Base-by-base conservation (phyloP, 805 yeast species). In the Candida lessepsii region DNA sequence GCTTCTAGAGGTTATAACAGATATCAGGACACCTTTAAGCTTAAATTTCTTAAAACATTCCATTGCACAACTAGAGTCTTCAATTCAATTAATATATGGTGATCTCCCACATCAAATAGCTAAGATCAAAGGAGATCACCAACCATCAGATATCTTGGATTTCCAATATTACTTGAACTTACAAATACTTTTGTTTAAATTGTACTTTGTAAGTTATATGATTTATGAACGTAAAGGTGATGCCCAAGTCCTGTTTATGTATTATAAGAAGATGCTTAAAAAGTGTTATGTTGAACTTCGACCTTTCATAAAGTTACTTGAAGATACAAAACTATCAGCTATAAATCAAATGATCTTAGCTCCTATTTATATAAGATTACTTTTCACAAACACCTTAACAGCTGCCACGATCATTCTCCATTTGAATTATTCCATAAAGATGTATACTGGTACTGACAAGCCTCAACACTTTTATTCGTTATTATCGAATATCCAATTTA, bases 141-240 rank as follows among this genome's bases (percentile, higher is more conserved):
- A 32, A 16, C 41, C 37, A 3, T 7, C 6, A 15, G 33, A 28
- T 14, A 15, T 39, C 8, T 15, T 29, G 2, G 19, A 33, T 13
- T 9, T 39, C 2, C 18, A 39, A 16, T 28, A 14, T 11, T 36
- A 33, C 13, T 14, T 39, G 9, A n/a, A 29, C 19, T 19, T 33
- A 8, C 29, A 39, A 17, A 3, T 39, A n/a, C 20, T 34, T 8
- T 7, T 42, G 5, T 11, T 43, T 5, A 43, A 44, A 23, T 6
- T 44, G 11, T 40, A 41, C 24, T 41, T 38, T 16, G 20, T 33
- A 15, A 19, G 29, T 7, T 41, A 46, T 24, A 21, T 41, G 21
- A 34, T 35, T 10, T 70, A 59, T 40, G 73, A 72, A 31, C 30
- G 25, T 11, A 39, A 47, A 26, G 46, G 49, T 11, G 57, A 67